Evolutionary conservation across 129 eudicot species (phyloP).

Genomic region (Kitagawia praeruptora): DNA sequence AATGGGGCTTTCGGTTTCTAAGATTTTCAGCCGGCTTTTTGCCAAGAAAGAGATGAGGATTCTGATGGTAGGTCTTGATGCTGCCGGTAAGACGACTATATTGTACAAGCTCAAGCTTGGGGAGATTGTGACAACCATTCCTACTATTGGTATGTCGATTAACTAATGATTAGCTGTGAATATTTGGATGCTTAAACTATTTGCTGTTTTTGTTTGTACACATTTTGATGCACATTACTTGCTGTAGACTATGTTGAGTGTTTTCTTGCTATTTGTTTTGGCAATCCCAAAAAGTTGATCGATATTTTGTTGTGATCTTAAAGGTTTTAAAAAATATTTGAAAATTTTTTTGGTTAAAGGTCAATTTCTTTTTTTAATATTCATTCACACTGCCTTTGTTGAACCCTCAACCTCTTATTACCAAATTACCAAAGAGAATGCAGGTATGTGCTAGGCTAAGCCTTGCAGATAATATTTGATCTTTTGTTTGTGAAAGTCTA

Average conservation of each 20-base stretch:
- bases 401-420: too few species aligned
- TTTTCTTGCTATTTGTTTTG: not conserved
- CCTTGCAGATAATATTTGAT: not conserved
- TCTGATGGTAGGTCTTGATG: constrained; percentile 98
- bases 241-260: not conserved
- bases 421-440: too few species aligned
- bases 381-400: too few species aligned
- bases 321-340: not conserved
- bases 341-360: not conserved
- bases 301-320: not conserved
- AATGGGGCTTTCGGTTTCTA: constrained; percentile 94
- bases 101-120: constrained; percentile 99
- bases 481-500: not conserved
- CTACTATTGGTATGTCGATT: constrained; percentile 77
- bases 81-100: constrained; percentile 99
- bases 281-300: not conserved
- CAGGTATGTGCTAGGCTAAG: not conserved
- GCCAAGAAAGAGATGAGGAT: constrained; percentile 99
- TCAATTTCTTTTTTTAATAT: too few species aligned
- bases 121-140: constrained; percentile 95
- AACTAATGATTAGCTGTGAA: not conserved
- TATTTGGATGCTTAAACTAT: not conserved
- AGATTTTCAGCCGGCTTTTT: constrained; percentile 95
- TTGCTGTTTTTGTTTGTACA: not conserved
- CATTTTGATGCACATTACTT: not conserved